phyloP scores from a whole-genome alignment of 192 early-diverging fungal species.

The Umbelopsis sp. region DNA sequence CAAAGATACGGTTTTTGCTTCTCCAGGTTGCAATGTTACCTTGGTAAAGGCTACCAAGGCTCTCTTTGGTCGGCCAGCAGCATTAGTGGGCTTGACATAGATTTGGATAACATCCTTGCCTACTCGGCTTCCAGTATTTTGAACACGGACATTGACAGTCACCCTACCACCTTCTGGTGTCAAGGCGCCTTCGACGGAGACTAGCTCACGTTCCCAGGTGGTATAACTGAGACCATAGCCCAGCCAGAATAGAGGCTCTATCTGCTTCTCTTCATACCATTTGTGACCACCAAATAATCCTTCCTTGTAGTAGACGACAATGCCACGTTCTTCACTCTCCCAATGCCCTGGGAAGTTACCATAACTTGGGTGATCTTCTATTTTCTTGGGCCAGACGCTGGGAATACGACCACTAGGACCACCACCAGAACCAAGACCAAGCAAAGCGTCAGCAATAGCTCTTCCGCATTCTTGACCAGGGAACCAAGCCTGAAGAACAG shows the following conservation, averaged over 20 bases:
- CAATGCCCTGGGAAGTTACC: conserved; percentile 12
- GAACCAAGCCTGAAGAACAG: conserved; percentile 47
- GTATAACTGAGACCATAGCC: conserved; percentile 19
- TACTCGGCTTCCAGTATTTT: conserved; percentile 16
- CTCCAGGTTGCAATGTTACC: conserved; percentile 3
- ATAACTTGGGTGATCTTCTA: conserved; percentile 36
- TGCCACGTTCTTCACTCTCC: not conserved
- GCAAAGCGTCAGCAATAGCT: conserved; percentile 56
- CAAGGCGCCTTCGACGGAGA: not conserved
- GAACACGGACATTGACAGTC: not conserved
- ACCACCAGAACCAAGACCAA: conserved; percentile 42
- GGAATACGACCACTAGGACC: conserved; percentile 54
- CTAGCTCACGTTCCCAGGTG: not conserved
- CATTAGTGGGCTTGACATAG: conserved; percentile 5
- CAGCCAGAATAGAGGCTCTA: conserved; percentile 29
- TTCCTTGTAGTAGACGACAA: conserved; percentile 17
- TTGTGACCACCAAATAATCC: conserved; percentile 22
- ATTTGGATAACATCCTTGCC: conserved; percentile 18
- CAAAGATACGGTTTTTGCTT: not conserved
- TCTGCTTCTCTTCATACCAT: conserved; percentile 27
- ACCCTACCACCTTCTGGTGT: not conserved
- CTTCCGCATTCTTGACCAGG: conserved; percentile 56
- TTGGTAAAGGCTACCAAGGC: conserved; percentile 10
- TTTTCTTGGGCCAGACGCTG: conserved; percentile 49
- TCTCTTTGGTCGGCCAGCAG: conserved; percentile 34